Conservation (phyloP, 306 rosid genomes). For the Alnus glutinosa region DNA sequence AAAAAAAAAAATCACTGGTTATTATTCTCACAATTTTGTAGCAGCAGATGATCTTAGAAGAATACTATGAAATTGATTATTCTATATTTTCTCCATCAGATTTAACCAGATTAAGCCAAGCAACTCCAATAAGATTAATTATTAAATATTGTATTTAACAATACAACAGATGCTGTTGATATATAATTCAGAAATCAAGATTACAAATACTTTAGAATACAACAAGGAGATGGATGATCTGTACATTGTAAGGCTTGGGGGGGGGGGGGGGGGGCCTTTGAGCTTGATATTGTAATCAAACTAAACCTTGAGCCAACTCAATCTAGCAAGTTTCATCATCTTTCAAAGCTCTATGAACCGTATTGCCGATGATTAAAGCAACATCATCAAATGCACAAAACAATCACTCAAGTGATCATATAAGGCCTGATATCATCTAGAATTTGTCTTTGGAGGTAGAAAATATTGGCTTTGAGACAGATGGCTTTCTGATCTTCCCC, state of each 20-base stretch:
- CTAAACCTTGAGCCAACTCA: conserved; percentile 28
- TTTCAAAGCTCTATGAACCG: conserved; percentile 20
- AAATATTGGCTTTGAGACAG: conserved; percentile 30
- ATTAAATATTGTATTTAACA: conserved; percentile 27
- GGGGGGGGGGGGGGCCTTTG: conserved; percentile 11
- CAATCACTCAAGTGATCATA: conserved; percentile 19
- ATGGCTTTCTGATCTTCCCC: conserved; percentile 64
- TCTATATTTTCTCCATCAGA: conserved; percentile 1
- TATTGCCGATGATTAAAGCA: conserved; percentile 33
- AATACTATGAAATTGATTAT: too few relatives aligned
- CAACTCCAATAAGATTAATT: conserved; percentile 27
- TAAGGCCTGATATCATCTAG: conserved; percentile 31
- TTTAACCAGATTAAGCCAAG: conserved; percentile 32
- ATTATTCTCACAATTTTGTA: too few relatives aligned
- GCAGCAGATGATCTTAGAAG: too few relatives aligned
- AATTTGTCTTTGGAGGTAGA: conserved; percentile 25
- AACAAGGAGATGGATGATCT: conserved; percentile 31
- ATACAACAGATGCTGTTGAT: conserved; percentile 16
- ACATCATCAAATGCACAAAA: conserved; percentile 20
- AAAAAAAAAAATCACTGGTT: too few relatives aligned
- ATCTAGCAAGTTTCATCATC: conserved; percentile 31
- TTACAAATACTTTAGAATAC: conserved; percentile 32
- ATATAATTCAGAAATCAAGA: conserved; percentile 28
- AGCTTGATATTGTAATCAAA: conserved; percentile 11
- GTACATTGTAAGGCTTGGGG: conserved; percentile 31